Evolutionary conservation across 208 protist species (phyloP).

Genomic region (Trypanosoma avium): DNA sequence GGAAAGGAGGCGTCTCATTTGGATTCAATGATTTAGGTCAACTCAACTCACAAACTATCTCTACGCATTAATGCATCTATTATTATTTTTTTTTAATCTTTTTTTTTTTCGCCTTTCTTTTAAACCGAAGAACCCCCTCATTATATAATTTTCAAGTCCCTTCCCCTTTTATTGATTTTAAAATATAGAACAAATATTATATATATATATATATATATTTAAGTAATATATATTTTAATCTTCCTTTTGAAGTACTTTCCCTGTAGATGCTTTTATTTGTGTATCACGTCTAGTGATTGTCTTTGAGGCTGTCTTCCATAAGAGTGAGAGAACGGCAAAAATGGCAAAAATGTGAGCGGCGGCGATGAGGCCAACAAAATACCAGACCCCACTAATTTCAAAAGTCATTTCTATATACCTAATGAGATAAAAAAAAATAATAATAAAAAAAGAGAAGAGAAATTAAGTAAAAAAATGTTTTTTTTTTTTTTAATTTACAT

Average conservation of each 20-base stretch:
- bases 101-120: no score
- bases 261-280: neutral
- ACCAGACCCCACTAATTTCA: conserved; percentile 9
- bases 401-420: conserved; percentile 1
- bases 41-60: no score
- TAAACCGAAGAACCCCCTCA: no score
- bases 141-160: no score
- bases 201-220: no score
- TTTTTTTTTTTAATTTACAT: neutral
- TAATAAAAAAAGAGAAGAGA: conserved; percentile 5
- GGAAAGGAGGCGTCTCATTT: no score
- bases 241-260: neutral
- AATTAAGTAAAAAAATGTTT: neutral
- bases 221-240: neutral
- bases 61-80: no score
- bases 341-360: conserved; percentile 24
- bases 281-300: neutral
- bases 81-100: no score
- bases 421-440: neutral
- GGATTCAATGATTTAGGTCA: no score
- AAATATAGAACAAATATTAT: no score
- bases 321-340: conserved; percentile 11
- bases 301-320: conserved; percentile 19
- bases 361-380: conserved; percentile 25
- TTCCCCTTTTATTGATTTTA: no score